These are phyloP conservation scores for Herpetospermum pedunculosum DNA, from an alignment of 306 rosid genomes.

Conservation along the genomic window DNA sequence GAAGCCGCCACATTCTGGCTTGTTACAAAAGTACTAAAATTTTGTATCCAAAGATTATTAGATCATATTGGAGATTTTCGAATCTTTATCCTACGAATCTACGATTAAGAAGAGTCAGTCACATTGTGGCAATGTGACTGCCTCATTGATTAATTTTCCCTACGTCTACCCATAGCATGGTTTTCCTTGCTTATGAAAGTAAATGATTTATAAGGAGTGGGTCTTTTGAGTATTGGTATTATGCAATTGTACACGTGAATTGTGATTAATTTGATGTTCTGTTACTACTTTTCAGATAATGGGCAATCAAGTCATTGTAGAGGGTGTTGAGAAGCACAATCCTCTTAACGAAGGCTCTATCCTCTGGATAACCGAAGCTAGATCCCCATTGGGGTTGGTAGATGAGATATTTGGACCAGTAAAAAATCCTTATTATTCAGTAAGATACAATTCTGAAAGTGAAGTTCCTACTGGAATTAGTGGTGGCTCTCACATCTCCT, in stretches of 20 bases:
- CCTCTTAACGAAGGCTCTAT: slow-evolving; percentile 84
- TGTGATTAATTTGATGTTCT: not conserved
- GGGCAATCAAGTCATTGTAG: slow-evolving; percentile 67
- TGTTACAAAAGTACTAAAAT: too few relatives aligned
- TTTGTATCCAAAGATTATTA: too few relatives aligned
- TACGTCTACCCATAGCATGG: not conserved
- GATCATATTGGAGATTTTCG: too few relatives aligned
- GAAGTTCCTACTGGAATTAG: slow-evolving; percentile 55
- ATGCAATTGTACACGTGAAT: not conserved
- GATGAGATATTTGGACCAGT: slow-evolving; percentile 98
- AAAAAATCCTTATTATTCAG: slow-evolving; percentile 62
- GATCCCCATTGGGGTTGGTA: slow-evolving; percentile 59
- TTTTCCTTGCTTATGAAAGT: not conserved
- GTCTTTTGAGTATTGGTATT: not conserved
- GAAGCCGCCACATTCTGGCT: too few relatives aligned
- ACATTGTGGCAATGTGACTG: too few relatives aligned
- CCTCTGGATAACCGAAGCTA: slow-evolving; percentile 70
- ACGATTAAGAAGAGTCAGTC: too few relatives aligned
- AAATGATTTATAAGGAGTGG: not conserved
- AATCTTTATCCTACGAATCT: too few relatives aligned
- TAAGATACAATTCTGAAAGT: slow-evolving; percentile 70
- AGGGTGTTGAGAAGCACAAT: slow-evolving; percentile 70
- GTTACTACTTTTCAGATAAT: slow-evolving; percentile 33
- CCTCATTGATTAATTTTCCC: too few relatives aligned
- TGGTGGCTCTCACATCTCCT: slow-evolving; percentile 48